A percentile compares a stretch with the other conserved stretches of the same genome.
phyloP scores from a whole-genome alignment of 192 early-diverging fungal genomes.

The Backusella australiensis region DNA sequence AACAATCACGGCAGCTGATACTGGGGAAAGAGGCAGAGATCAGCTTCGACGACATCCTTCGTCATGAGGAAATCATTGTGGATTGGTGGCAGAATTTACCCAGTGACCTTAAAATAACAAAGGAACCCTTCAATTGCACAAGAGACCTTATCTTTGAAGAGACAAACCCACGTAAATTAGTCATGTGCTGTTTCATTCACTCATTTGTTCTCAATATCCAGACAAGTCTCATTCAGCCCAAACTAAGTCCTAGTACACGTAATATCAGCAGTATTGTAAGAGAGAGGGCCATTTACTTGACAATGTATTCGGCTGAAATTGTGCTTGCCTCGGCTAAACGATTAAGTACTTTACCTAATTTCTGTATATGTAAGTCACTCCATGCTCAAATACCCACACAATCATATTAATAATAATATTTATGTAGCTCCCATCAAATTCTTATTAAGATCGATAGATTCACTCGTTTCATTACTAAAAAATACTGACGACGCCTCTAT shows the following conservation, averaged over 20 bases:
- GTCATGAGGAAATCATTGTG: neutral
- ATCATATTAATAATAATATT: neutral
- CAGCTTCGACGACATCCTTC: slow-evolving; percentile 7
- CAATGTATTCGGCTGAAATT: neutral
- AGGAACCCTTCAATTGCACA: neutral
- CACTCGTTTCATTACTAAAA: neutral
- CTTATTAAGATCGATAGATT: slow-evolving; percentile 1
- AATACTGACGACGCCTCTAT: neutral
- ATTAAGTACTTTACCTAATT: neutral
- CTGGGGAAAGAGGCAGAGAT: neutral
- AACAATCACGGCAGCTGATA: neutral
- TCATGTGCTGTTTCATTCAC: neutral
- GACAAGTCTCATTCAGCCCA: neutral
- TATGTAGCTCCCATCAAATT: neutral
- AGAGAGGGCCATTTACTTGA: slow-evolving; percentile 1
- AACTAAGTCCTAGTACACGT: neutral
- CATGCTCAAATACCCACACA: neutral
- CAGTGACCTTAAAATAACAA: neutral
- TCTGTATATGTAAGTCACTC: slow-evolving; percentile 1
- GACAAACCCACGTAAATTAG: neutral
- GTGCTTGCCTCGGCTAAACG: neutral
- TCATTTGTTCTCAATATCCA: neutral
- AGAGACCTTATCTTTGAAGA: neutral
- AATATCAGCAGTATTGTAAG: neutral
- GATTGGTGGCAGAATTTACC: slow-evolving; percentile 13